A percentile compares a stretch with the other conserved stretches of the same genome.
Conservation (phyloP, 495 filamentous ascomycete genomes). For the Penicillium tannophilum region DNA sequence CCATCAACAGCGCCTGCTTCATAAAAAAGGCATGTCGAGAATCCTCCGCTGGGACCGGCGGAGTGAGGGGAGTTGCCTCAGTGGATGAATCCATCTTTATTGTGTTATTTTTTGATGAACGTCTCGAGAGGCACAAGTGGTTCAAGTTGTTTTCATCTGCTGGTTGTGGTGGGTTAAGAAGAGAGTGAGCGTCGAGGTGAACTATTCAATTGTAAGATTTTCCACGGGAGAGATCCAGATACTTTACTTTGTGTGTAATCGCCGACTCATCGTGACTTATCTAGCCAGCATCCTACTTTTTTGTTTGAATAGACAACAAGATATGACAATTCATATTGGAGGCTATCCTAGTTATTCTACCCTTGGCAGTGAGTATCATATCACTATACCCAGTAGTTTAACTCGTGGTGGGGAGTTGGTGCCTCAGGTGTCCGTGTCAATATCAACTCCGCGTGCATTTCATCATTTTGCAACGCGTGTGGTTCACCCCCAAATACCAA, state of each 20-base stretch:
- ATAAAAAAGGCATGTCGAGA: constrained; percentile 61
- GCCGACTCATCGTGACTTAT: background rate
- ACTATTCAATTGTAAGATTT: constrained; percentile 4
- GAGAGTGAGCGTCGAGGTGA: background rate
- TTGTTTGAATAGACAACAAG: background rate
- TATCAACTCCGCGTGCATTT: constrained; percentile 17
- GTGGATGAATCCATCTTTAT: constrained; percentile 2
- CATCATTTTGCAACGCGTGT: constrained; percentile 9
- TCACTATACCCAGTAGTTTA: background rate
- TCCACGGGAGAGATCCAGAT: background rate
- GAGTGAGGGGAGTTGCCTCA: constrained; percentile 2
- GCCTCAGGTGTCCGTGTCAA: constrained; percentile 31
- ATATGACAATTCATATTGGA: background rate
- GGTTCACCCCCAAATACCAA: background rate
- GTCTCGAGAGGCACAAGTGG: background rate
- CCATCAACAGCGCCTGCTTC: constrained; percentile 70
- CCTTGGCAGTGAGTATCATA: background rate
- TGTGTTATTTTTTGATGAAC: background rate
- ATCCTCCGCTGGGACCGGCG: constrained; percentile 17
- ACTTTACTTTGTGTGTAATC: background rate
- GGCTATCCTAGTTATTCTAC: background rate
- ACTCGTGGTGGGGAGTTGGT: constrained; percentile 9
- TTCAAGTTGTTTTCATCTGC: background rate
- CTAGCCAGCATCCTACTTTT: background rate
- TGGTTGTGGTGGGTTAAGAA: background rate